A percentile compares a stretch with the other conserved stretches of the same genome.
These are phyloP conservation scores for Coemansia sp. DNA, from an alignment of 192 early-diverging fungal genomes.

Conservation along the genomic window DNA sequence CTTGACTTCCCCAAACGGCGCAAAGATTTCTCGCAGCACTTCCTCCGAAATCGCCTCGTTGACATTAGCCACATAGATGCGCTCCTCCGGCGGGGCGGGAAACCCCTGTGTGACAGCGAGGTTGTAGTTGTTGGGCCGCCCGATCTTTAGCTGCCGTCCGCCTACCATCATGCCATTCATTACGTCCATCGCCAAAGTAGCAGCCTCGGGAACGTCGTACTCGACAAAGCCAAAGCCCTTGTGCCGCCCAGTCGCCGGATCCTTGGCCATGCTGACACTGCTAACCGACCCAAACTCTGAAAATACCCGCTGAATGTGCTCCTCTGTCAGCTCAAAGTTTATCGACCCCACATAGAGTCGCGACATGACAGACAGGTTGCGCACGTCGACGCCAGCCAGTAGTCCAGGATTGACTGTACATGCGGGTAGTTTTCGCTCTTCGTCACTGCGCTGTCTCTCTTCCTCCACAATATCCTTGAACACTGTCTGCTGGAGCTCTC, in stretches of 20 bases:
- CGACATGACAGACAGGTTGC: conserved; percentile 53
- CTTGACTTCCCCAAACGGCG: conserved; percentile 79
- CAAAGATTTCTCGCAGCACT: conserved; percentile 78
- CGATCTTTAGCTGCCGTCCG: conserved; percentile 79
- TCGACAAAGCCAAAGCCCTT: conserved; percentile 90
- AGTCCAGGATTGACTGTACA: conserved; percentile 51
- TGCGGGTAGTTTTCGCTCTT: conserved; percentile 16
- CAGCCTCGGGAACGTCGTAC: conserved; percentile 86
- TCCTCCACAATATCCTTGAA: conserved; percentile 42
- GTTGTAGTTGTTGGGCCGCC: conserved; percentile 85
- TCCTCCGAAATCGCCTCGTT: conserved; percentile 76
- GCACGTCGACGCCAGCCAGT: conserved; percentile 41
- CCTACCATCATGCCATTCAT: conserved; percentile 86
- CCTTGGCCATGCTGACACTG: conserved; percentile 79
- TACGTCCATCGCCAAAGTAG: conserved; percentile 74
- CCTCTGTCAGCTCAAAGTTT: conserved; percentile 83
- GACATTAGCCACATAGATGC: conserved; percentile 87
- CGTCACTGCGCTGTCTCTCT: conserved; percentile 30
- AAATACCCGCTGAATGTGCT: conserved; percentile 78
- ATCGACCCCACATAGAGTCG: conserved; percentile 87
- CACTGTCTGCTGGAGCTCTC: conserved; percentile 56
- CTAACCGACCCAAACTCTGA: conserved; percentile 78
- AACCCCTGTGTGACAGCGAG: conserved; percentile 63
- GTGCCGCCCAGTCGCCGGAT: conserved; percentile 75
- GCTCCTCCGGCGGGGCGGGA: conserved; percentile 64